Evolutionary conservation across 768 basidiomycete species (phyloP), one percentile per base, ranked within the genome.

Genomic region (Pluteus cervinus): DNA sequence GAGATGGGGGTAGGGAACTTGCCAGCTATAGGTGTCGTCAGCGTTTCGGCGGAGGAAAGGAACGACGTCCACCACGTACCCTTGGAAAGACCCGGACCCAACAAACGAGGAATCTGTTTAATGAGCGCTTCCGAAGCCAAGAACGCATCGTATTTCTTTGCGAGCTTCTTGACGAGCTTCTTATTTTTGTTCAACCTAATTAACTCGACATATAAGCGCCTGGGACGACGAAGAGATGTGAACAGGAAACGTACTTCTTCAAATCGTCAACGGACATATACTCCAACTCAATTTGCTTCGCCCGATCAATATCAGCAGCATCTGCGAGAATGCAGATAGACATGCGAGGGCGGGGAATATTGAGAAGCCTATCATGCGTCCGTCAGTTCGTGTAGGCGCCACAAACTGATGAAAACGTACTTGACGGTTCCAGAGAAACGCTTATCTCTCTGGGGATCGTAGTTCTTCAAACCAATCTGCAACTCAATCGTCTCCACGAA

Each of bases 361-460:
- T 79, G 54, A 94, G 96, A 31, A 98, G 79, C 69, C 91, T 94
- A 25, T 32, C 33, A 18, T 48, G 35, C 31, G 15, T 1, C 6
- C 23, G 11, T 29, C 29, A 42, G 26, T 20, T 21, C 22, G 33
- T 35, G 21, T 18, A 29, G 12, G 20, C 5, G 30, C 6, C 9
- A 22, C 36, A 34, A 24, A 29, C 15, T 4, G 1, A 32, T 2
- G 9, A 21, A 23, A 20, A 61, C 75, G 43, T 48, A 92, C 92
- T 93, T 94, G 69, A 94, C 90, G 35, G 91, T 96, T 56, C 91
- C 91, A 48, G 90, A 93, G 87, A 99, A 98, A 90, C 96, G 96
- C 76, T 98, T 99, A 69, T 99, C 96, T 48, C 96, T 76, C 80
- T 98, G 96, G 52, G 96, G 94, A 66, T 99, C 92, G 72, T 96